Conservation (phyloP, 352 stramenopile species). For the Phytopythium sindhum region DNA sequence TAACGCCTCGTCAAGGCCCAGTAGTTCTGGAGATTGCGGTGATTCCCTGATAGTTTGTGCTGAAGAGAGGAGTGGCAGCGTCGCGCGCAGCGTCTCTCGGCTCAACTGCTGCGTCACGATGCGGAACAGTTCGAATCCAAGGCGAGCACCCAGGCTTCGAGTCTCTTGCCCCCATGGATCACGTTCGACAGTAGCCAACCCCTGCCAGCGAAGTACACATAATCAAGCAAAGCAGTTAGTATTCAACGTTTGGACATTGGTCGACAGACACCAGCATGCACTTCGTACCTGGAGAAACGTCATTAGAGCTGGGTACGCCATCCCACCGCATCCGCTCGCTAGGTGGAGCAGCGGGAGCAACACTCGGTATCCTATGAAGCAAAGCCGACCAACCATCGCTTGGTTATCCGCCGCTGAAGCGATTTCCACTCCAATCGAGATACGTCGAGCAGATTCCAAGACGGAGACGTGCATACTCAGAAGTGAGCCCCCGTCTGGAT, state of each 20-base stretch:
- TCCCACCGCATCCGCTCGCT: constrained; percentile 26
- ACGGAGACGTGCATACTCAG: constrained; percentile 31
- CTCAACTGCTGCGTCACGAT: constrained; percentile 23
- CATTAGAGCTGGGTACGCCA: constrained; percentile 49
- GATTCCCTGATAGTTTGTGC: background rate
- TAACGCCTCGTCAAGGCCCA: constrained; percentile 1
- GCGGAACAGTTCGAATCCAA: constrained; percentile 64
- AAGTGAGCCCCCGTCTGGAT: constrained; percentile 26
- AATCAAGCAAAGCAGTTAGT: constrained; percentile 8
- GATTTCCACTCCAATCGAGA: constrained; percentile 63
- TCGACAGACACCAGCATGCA: background rate
- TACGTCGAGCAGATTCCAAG: constrained; percentile 41
- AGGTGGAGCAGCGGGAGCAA: constrained; percentile 68
- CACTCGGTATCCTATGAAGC: constrained; percentile 68
- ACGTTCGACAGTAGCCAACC: background rate
- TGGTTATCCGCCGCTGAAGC: constrained; percentile 43
- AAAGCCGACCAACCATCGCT: constrained; percentile 44
- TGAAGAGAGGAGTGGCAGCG: background rate
- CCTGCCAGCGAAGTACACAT: constrained; percentile 13
- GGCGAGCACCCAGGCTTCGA: constrained; percentile 38
- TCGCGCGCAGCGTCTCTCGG: constrained; percentile 6
- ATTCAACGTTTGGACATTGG: background rate
- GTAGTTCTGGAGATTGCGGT: background rate
- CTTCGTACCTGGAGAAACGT: constrained; percentile 41
- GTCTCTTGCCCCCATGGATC: constrained; percentile 49